Evolutionary conservation across 1,284 basidiomycete genomes (phyloP).

Genomic region (Apiotrichum domesticum): DNA sequence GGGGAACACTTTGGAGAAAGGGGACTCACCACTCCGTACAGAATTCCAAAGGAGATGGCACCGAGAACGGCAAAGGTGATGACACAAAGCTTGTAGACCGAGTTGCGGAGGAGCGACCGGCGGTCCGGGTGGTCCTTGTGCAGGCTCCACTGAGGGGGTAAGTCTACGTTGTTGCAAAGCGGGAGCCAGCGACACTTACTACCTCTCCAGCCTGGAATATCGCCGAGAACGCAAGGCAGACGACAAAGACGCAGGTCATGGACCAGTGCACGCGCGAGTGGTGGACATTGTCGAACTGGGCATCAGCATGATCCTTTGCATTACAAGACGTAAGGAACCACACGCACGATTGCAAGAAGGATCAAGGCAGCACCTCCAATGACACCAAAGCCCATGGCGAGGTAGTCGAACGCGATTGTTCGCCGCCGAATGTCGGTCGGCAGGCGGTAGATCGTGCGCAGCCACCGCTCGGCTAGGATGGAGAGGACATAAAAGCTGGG

Average conservation of each 20-base stretch:
- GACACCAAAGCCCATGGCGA: constrained; percentile 47
- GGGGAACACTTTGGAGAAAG: not conserved
- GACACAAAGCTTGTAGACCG: constrained; percentile 49
- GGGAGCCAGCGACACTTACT: constrained; percentile 25
- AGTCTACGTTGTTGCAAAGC: not conserved
- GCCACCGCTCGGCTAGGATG: constrained; percentile 49
- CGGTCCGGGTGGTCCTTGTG: constrained; percentile 49
- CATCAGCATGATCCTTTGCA: not conserved
- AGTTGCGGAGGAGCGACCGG: constrained; percentile 46
- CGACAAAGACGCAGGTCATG: constrained; percentile 51
- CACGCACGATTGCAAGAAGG: constrained; percentile 45
- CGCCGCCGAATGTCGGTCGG: constrained; percentile 47
- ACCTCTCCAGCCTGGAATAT: constrained; percentile 51
- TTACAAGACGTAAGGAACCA: not conserved
- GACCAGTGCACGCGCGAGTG: constrained; percentile 50
- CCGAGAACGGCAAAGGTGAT: constrained; percentile 45
- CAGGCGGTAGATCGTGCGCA: constrained; percentile 50
- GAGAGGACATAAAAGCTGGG: constrained; percentile 42
- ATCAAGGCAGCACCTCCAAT: constrained; percentile 48
- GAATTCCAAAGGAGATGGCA: constrained; percentile 50
- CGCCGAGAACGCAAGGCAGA: constrained; percentile 49
- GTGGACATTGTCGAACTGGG: constrained; percentile 45
- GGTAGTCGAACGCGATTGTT: constrained; percentile 46
- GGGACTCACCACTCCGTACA: constrained; percentile 39
- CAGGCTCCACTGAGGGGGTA: constrained; percentile 33